These are phyloP conservation scores for Helicostylum pulchrum DNA, from an alignment of 192 early-diverging fungal genomes.

Conservation along the genomic window DNA sequence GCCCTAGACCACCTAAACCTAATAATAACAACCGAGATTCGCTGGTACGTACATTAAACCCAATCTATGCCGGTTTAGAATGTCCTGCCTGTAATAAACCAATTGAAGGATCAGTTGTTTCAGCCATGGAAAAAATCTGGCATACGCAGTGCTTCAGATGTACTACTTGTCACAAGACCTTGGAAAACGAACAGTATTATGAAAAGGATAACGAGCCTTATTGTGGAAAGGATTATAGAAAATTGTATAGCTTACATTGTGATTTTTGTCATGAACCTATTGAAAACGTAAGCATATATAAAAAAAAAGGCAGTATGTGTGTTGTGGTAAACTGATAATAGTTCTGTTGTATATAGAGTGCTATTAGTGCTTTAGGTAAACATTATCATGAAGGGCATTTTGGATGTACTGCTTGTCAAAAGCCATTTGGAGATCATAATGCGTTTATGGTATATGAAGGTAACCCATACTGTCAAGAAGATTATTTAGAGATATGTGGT, in stretches of 20 bases:
- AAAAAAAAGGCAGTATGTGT: not conserved
- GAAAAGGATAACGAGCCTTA: constrained; percentile 53
- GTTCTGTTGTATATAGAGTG: constrained; percentile 17
- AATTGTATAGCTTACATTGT: constrained; percentile 50
- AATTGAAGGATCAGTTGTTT: constrained; percentile 46
- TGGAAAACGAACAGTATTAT: constrained; percentile 52
- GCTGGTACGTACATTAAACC: constrained; percentile 7
- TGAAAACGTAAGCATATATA: constrained; percentile 28
- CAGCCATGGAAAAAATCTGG: constrained; percentile 50
- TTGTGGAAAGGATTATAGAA: constrained; percentile 51
- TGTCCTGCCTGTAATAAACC: constrained; percentile 47
- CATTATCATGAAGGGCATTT: constrained; percentile 55
- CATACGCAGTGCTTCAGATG: constrained; percentile 55
- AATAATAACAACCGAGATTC: not conserved
- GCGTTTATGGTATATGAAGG: constrained; percentile 60
- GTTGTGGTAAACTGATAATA: not conserved
- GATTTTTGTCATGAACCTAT: constrained; percentile 55
- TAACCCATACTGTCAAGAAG: constrained; percentile 57
- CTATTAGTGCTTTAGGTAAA: constrained; percentile 51
- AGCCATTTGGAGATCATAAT: constrained; percentile 46
- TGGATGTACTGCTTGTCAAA: constrained; percentile 52
- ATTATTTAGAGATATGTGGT: constrained; percentile 51
- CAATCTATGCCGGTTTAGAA: constrained; percentile 19
- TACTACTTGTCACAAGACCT: constrained; percentile 34
- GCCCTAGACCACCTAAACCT: constrained; percentile 1